phyloP scores from a whole-genome alignment of 768 basidiomycete species.

The Mycena amicta region DNA sequence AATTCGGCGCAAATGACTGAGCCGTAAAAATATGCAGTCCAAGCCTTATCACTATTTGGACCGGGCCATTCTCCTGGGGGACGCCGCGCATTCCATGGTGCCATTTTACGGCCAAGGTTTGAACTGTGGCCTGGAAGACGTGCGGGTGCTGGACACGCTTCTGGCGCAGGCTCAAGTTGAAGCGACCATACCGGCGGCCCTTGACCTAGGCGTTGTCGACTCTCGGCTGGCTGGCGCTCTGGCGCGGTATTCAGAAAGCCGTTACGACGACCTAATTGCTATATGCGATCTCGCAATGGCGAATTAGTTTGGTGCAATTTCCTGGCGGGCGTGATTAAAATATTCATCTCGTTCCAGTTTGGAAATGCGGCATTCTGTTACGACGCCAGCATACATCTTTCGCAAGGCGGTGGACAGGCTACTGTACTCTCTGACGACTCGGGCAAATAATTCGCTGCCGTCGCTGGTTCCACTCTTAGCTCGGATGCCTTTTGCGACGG shows the following conservation, averaged over 20 bases:
- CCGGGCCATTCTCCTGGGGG: slow-evolving; percentile 85
- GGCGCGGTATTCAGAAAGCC: slow-evolving; percentile 73
- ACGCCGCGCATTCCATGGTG: slow-evolving; percentile 98
- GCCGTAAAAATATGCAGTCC: slow-evolving; percentile 47
- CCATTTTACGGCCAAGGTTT: slow-evolving; percentile 97
- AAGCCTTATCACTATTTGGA: slow-evolving; percentile 91
- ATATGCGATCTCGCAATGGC: slow-evolving; percentile 93
- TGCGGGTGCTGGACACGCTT: slow-evolving; percentile 80
- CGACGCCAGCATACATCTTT: slow-evolving; percentile 76
- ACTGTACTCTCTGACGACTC: slow-evolving; percentile 62
- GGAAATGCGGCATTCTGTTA: slow-evolving; percentile 94
- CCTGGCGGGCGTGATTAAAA: slow-evolving; percentile 27
- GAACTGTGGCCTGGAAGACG: slow-evolving; percentile 97
- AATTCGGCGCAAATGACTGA: slow-evolving; percentile 28
- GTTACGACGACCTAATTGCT: slow-evolving; percentile 87
- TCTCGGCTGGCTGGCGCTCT: slow-evolving; percentile 66
- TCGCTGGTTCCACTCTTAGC: slow-evolving; percentile 50
- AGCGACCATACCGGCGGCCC: slow-evolving; percentile 39
- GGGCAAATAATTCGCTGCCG: slow-evolving; percentile 47
- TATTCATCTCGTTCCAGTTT: slow-evolving; percentile 52
- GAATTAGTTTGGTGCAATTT: slow-evolving; percentile 80
- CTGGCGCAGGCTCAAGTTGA: slow-evolving; percentile 72
- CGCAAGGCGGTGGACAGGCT: slow-evolving; percentile 80
- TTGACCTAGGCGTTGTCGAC: slow-evolving; percentile 46
- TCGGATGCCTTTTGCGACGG: slow-evolving; percentile 59